Base-by-base conservation (phyloP, 192 early-diverging fungal species). In the Backusella tarrabulga region DNA sequence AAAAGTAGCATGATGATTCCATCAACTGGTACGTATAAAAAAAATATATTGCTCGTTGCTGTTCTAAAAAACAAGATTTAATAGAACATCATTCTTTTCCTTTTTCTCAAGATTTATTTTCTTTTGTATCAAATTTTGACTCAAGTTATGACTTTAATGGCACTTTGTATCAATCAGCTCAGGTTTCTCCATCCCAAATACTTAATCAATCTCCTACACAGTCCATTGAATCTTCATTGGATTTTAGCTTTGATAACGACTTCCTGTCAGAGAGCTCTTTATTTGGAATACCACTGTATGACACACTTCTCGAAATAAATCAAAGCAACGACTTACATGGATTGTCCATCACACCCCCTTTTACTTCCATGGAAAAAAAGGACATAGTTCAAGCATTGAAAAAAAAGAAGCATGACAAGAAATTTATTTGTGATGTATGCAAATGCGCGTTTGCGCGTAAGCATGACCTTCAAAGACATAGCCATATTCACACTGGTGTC, bases 391-490 rank as follows among this genome's bases (percentile, higher is more conserved):
- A 26, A 60, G 21, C 17, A 23, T 23, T 60, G 26, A 21, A 60
- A 21, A 60, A 60, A 9, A 60, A 26, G 11, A 60, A 60, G 0
- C 1, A 2, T 60, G 23, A 60, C 23, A 60, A 60, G 11, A 60
- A 21, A 23, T 60, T 60, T 26, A 26, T 26, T 11, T 60, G 54
- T 23, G 21, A 11, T 60, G 6, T 60, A 26, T 95, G 94, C 72
- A 44, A 86, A 1, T 72, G 87, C 12, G 85, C 90, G 6, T 95
- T 95, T 84, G 86, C 89, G 15, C 86, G 94, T 17, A 93, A 93
- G 68, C 94, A 95, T 77, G 94, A 95, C 80, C 82, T 92, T 9
- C 87, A 92, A 72, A 83, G 93, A 34, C 93, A 95, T 63, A 85
- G 85, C 36, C 84, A 87, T 56, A 86, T 91, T 15, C 90, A 89